Base-by-base conservation (phyloP, 306 rosid species). In the Boehmeria nivea region DNA sequence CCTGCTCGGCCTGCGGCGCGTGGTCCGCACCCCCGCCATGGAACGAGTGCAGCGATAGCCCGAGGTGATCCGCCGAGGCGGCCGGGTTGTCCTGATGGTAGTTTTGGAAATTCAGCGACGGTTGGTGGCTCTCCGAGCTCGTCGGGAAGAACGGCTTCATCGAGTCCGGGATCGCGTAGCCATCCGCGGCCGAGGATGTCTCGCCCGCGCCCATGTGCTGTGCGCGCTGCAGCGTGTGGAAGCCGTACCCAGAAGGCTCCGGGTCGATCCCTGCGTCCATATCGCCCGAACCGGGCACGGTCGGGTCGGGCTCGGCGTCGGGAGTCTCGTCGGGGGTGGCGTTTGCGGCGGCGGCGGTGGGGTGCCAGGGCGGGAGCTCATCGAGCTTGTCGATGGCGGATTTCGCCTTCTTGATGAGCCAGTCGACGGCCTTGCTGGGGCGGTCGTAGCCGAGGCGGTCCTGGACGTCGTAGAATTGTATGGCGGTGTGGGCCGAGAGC, bases 341-440 rank as follows among this genome's bases (percentile, higher is more conserved):
- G n/a, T n/a, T n/a, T n/a, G n/a, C n/a, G 6, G 47, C 22, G 21
- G 10, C 17, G 2, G 11, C 45, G 4, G 60, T 44, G 2, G 95
- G 89, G 6, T 76, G 61, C 76, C 79, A 82, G 2, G 95, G 86
- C 10, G 91, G 88, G 23, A 85, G 86, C 78, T 81, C 82, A 0
- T 76, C 82, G 0, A 86, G 90, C 60, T 77, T 83, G 68, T 83
- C 89, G 43, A 86, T 89, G 73, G 95, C 72, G 33, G 74, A 53
- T 40, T 73, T 75, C 0, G 95, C 97, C 28, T 81, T 89, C 48
- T 72, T 79, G 73, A 89, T 89, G 68, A 89, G 97, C 95, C 95
- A 89, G 46, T 86, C 95, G 6, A 89, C 89, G 6, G 94, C 97
- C 54, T 81, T 86, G 69, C 94, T 89, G 3, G 95, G 89, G 8